Conservation (phyloP, 345 rosid genomes). For the Cardamine resedifolia region DNA sequence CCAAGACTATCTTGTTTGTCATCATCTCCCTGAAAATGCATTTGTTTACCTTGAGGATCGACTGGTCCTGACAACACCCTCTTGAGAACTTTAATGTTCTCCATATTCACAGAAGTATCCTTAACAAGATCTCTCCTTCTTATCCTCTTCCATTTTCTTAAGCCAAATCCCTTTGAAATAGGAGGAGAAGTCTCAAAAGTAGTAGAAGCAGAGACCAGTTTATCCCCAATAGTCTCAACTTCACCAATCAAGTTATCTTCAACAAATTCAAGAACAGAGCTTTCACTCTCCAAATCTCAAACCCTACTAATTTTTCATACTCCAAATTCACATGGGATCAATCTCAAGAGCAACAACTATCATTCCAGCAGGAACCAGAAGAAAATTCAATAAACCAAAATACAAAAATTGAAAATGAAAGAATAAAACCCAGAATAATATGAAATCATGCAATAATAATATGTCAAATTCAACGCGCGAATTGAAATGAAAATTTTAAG, state of each 20-base stretch:
- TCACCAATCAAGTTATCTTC: slow-evolving; percentile 42
- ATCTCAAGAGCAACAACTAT: slow-evolving; percentile 53
- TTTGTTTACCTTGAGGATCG: slow-evolving; percentile 37
- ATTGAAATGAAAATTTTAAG: not conserved
- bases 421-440: slow-evolving; percentile 35
- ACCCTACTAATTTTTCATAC: slow-evolving; percentile 2
- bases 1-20: slow-evolving; percentile 43
- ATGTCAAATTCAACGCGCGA: slow-evolving; percentile 6
- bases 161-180: slow-evolving; percentile 55
- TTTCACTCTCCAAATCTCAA: slow-evolving; percentile 48
- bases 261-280: slow-evolving; percentile 49
- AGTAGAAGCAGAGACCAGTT: slow-evolving; percentile 19
- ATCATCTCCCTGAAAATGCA: slow-evolving; percentile 31
- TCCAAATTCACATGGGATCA: slow-evolving; percentile 42
- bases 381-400: slow-evolving; percentile 30
- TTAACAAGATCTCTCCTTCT: slow-evolving; percentile 56
- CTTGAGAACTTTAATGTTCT: slow-evolving; percentile 54
- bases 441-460: not conserved
- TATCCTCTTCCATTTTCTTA: slow-evolving; percentile 81
- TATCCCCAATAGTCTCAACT: slow-evolving; percentile 13
- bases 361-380: slow-evolving; percentile 51
- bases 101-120: slow-evolving; percentile 44
- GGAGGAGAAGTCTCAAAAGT: slow-evolving; percentile 37
- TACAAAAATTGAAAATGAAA: not conserved
- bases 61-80: slow-evolving; percentile 49